Base-by-base conservation (phyloP, 2,329 filamentous ascomycete species). In the Balansia obtecta region DNA sequence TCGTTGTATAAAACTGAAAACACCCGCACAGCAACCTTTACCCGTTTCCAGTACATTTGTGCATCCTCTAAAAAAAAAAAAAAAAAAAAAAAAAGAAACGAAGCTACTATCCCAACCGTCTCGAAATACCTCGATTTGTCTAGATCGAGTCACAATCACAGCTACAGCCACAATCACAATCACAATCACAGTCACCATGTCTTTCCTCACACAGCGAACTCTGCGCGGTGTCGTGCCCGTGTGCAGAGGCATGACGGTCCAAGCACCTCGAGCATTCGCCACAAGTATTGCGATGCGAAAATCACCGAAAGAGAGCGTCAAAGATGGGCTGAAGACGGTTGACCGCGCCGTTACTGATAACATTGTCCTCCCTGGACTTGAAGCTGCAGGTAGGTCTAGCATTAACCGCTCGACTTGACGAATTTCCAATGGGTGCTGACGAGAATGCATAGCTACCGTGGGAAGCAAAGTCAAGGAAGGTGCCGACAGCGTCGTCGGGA, bases 301-400 rank as follows among this genome's bases (percentile, higher is more conserved):
- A 67, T 68, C 71, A 10, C 67, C 72, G 2, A 67, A 74, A 48
- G 76, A 82, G 51, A 57, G 71, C 0, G 74, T 76, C 57, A 84
- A 82, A 65, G 79, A 83, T 54, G 72, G 72, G 3, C 64, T 78
- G 51, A 80, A 83, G 65, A 68, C 66, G 6, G 77, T 82, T 6
- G 78, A 84, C 66, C 71, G 77, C 32, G 71, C 68, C 46, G 77
- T 84, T 41, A 74, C 75, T 52, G 75, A 80, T 61, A 82, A 80
- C 61, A 61, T 84, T 16, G 75, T 82, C 30, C 76, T 83, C 22
- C 77, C 79, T 39, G 79, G 77, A 15, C 80, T 85, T 60, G 71
- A 84, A 56, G 67, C 70, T 45, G 74, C 75, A 46, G 64, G 81
- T 82, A 69, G 52, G 75, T 70, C 27, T 20, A 38, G 18, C 37